A percentile compares a stretch with the other conserved stretches of the same genome.
Evolutionary conservation across 257 asterid species (phyloP).

Genomic region (Leonotis leonurus): DNA sequence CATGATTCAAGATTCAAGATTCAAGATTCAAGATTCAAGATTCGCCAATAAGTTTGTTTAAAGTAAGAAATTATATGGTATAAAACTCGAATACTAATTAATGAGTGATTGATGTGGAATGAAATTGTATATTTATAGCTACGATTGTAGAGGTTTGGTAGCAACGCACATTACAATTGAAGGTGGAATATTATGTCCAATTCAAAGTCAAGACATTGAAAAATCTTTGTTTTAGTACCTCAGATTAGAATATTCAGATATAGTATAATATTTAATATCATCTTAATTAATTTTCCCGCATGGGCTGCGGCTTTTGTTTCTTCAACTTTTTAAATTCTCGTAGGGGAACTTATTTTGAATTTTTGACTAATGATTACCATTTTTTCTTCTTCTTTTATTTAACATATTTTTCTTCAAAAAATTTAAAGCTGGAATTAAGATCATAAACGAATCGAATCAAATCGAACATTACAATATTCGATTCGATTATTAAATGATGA

Average conservation of each 20-base stretch:
- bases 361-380: no score
- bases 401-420: no score
- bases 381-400: no score
- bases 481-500: no score
- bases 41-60: no score
- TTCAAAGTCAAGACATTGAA: constrained; percentile 8
- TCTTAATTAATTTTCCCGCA: constrained; percentile 7
- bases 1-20: constrained; percentile 16
- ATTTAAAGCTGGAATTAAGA: no score
- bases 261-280: neutral
- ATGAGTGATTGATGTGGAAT: neutral
- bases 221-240: neutral
- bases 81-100: no score
- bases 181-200: neutral
- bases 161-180: constrained; percentile 5
- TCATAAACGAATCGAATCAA: no score
- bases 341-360: no score
- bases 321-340: no score
- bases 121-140: constrained; percentile 6
- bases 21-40: no score
- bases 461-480: no score
- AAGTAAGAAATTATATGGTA: neutral
- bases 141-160: neutral
- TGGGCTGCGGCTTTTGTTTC: constrained; percentile 6
- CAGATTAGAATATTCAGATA: neutral